Evolutionary conservation across 805 yeast species (phyloP).

Genomic region (Babjeviella inositovora): DNA sequence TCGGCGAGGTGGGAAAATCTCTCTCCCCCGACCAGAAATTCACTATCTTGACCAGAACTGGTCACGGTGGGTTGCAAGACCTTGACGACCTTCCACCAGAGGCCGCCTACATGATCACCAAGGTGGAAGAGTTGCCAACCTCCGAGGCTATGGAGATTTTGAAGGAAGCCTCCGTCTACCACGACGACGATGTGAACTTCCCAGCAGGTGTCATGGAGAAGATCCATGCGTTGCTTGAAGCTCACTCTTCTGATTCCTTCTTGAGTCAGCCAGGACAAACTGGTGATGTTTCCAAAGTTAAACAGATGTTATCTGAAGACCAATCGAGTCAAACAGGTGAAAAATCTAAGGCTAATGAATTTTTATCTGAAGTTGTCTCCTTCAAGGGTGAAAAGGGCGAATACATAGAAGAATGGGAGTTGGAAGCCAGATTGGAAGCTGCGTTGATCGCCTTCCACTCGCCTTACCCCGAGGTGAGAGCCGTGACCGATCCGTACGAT

Average conservation of each 20-base stretch:
- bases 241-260: too few relatives aligned
- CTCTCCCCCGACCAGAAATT: conserved; percentile 11
- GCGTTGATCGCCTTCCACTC: conserved; percentile 18
- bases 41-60: conserved; percentile 10
- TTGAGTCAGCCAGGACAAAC: too few relatives aligned
- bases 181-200: conserved; percentile 2
- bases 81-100: conserved; percentile 14
- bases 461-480: conserved; percentile 53
- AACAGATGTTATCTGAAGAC: too few relatives aligned
- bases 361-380: too few relatives aligned
- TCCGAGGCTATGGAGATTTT: conserved; percentile 15
- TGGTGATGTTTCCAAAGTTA: too few relatives aligned
- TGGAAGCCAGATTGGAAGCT: conserved; percentile 16
- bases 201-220: conserved; percentile 2
- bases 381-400: too few relatives aligned
- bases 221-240: conserved; percentile 1
- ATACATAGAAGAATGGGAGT: conserved; percentile 16
- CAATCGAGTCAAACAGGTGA: too few relatives aligned
- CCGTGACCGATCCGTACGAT: conserved; percentile 44
- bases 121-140: conserved; percentile 13
- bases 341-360: too few relatives aligned
- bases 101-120: conserved; percentile 24
- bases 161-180: conserved; percentile 1
- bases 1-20: too few relatives aligned
- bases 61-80: conserved; percentile 9